Conservation (phyloP, 441 rosid species). For the Adansonia madagascariensis region DNA sequence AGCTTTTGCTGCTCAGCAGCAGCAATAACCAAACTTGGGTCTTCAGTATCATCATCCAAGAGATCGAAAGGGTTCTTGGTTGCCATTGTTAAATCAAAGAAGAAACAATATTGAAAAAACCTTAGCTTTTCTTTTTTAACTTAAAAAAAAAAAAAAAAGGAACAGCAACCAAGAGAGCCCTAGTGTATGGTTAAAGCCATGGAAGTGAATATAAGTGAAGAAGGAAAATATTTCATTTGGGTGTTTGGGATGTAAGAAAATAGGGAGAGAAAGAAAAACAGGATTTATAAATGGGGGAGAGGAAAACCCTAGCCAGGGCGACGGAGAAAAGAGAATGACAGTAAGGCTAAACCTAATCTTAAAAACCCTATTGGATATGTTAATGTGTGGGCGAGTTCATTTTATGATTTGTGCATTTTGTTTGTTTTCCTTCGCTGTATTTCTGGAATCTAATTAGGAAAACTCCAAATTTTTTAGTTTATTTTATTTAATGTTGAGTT, state of each 20-base stretch:
- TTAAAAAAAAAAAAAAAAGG: conserved; percentile 16
- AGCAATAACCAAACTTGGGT: conserved; percentile 55
- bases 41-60: conserved; percentile 75
- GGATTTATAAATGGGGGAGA: neutral
- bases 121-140: neutral
- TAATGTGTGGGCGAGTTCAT: conserved; percentile 28
- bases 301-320: conserved; percentile 59
- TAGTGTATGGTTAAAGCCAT: conserved; percentile 43
- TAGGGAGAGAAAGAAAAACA: too few species aligned
- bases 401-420: conserved; percentile 1
- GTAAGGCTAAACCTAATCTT: conserved; percentile 33
- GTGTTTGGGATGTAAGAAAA: neutral
- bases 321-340: conserved; percentile 33
- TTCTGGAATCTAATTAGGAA: too few species aligned
- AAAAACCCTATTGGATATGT: conserved; percentile 45
- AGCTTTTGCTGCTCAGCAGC: conserved; percentile 56
- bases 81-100: conserved; percentile 51
- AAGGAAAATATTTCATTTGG: conserved; percentile 14
- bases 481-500: too few species aligned
- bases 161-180: conserved; percentile 39
- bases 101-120: neutral
- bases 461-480: too few species aligned
- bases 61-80: conserved; percentile 83
- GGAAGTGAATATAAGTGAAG: neutral
- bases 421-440: neutral